phyloP scores from a whole-genome alignment of 192 early-diverging fungal species.

The Geranomyces variabilis region DNA sequence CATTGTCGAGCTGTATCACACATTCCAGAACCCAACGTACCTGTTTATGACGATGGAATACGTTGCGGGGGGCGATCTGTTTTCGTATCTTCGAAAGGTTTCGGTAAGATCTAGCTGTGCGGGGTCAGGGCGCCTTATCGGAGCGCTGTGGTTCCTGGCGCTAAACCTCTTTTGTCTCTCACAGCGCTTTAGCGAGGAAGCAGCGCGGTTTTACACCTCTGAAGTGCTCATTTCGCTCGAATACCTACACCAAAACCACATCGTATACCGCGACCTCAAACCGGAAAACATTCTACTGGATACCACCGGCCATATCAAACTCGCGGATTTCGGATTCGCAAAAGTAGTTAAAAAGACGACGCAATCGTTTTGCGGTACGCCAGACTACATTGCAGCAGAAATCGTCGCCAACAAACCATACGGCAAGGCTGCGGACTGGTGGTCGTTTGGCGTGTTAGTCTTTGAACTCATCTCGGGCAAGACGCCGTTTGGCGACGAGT shows the following conservation, averaged over 20 bases:
- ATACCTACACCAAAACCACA: constrained; percentile 75
- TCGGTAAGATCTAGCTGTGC: too few relatives aligned
- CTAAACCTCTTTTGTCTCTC: too few relatives aligned
- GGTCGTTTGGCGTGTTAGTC: constrained; percentile 94
- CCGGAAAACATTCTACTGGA: constrained; percentile 94
- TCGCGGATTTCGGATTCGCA: constrained; percentile 96
- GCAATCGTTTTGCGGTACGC: constrained; percentile 95
- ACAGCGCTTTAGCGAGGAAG: constrained; percentile 66
- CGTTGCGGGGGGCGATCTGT: constrained; percentile 62
- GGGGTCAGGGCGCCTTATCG: too few relatives aligned
- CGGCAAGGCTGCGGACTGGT: constrained; percentile 97
- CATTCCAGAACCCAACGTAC: constrained; percentile 56
- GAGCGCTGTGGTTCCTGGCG: too few relatives aligned
- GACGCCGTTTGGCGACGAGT: constrained; percentile 83
- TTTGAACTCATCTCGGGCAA: constrained; percentile 76
- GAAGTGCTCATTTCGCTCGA: constrained; percentile 78
- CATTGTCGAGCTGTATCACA: constrained; percentile 57
- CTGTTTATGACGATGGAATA: constrained; percentile 64
- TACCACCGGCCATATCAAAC: constrained; percentile 91
- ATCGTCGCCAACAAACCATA: constrained; percentile 85
- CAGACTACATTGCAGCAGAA: constrained; percentile 97
- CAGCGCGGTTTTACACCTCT: constrained; percentile 74
- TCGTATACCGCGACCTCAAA: constrained; percentile 82
- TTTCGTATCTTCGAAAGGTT: constrained; percentile 47
- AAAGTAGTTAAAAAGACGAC: constrained; percentile 91